These are phyloP conservation scores for Blastobotrys aristatus DNA, from an alignment of 1,139 yeast genomes.

Conservation along the genomic window DNA sequence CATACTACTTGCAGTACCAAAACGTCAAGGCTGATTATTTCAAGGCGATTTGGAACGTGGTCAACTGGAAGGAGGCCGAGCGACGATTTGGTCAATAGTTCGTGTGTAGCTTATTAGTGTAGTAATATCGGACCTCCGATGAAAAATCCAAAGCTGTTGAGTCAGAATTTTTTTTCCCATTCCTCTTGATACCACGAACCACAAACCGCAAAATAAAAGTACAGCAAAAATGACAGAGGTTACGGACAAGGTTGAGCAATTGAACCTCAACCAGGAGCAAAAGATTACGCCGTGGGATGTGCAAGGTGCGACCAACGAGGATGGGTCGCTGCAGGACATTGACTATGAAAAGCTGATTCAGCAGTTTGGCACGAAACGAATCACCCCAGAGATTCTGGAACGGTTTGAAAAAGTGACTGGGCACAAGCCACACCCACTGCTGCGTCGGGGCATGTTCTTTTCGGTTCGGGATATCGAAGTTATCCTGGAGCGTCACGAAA, in stretches of 20 bases:
- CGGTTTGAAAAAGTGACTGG: constrained; percentile 84
- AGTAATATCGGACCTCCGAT: neutral
- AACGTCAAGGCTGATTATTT: constrained; percentile 93
- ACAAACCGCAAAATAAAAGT: no score
- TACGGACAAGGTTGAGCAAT: constrained; percentile 15
- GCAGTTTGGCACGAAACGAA: constrained; percentile 81
- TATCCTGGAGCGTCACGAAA: constrained; percentile 85
- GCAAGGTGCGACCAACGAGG: constrained; percentile 88
- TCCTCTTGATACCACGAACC: no score
- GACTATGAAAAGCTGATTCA: constrained; percentile 83
- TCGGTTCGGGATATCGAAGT: constrained; percentile 81
- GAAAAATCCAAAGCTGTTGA: neutral
- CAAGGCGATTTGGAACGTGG: constrained; percentile 94
- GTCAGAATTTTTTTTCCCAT: neutral
- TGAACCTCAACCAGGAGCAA: constrained; percentile 29
- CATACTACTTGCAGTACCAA: constrained; percentile 93
- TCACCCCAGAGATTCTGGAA: constrained; percentile 63
- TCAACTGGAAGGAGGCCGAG: constrained; percentile 95
- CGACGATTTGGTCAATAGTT: constrained; percentile 42
- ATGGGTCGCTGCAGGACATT: constrained; percentile 81
- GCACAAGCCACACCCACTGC: constrained; percentile 83
- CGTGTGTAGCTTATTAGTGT: no score
- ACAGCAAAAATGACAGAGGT: constrained; percentile 10
- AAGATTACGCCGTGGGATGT: constrained; percentile 98
- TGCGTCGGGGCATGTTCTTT: constrained; percentile 89